Base-by-base conservation (phyloP, 352 stramenopile genomes). In the Globisporangium cederbergense region DNA sequence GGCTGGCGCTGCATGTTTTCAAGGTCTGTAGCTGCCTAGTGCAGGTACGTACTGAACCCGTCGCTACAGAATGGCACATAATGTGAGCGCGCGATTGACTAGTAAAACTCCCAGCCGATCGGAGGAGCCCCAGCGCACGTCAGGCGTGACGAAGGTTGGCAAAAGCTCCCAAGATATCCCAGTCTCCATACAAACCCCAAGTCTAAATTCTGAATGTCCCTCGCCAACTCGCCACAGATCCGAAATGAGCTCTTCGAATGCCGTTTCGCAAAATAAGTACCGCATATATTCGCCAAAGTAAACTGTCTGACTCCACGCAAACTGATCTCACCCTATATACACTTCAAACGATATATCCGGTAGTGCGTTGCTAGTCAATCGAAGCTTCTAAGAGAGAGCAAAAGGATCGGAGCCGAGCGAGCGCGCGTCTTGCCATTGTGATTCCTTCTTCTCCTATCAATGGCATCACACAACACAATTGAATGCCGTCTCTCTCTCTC, bases 361-460 rank as follows among this genome's bases (percentile, higher is more conserved):
- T 58, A 58, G 8, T 43, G 9, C 4, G 3, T 58, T 43, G 30
- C 51, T 45, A 18, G 30, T 58, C 51, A 58, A 45, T 58, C 52
- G 52, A 58, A 43, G 51, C 16, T 58, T 43, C 51, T 14, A 45
- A 13, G 50, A 34, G 18, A 36, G 51, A 42, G 51, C 4, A 22
- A 32, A 43, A 57, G 51, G 51, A 57, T 57, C 32, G 14, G 13
- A 6, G 11, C 25, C 6, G 25, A 32, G 25, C 25, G 30, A 45
- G 52, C 52, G 32, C 25, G 25, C 2, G 25, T 58, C 52, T 58
- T 30, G 36, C 52, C 10, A 46, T 58, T 45, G 52, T 45, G 52
- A 20, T 32, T 58, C 52, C 32, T 58, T 58, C 52, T 45, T 58
- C 46, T 46, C 52, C 32, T 46, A 58, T 58, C 52, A 28, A 28